A percentile compares a stretch with the other conserved stretches of the same genome.
phyloP scores from a whole-genome alignment of 176 grass and related monocot species.

The Oropetium thomaeum region DNA sequence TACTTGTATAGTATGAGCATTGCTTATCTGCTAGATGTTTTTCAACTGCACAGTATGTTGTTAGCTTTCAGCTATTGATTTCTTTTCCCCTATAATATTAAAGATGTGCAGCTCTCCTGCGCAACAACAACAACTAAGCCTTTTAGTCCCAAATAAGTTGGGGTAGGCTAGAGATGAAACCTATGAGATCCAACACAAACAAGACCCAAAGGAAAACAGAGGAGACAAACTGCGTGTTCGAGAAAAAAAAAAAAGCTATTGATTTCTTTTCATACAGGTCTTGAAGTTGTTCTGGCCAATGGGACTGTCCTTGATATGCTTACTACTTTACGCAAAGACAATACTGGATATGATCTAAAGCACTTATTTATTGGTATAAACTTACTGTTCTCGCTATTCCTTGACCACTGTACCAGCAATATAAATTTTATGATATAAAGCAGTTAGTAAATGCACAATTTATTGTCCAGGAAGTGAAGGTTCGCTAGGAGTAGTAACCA shows the following conservation, averaged over 20 bases:
- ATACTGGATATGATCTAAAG: conserved; percentile 95
- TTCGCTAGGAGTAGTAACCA: conserved; percentile 86
- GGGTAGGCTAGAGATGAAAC: too few relatives aligned
- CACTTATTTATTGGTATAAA: conserved; percentile 86
- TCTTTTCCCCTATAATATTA: too few relatives aligned
- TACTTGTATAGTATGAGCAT: not conserved
- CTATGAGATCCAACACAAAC: too few relatives aligned
- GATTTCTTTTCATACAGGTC: conserved; percentile 46
- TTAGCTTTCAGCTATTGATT: conserved; percentile 4
- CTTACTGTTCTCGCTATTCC: not conserved
- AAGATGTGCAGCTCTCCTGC: too few relatives aligned
- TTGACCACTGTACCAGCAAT: not conserved
- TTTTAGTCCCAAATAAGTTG: too few relatives aligned
- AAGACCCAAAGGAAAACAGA: too few relatives aligned
- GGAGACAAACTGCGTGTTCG: too few relatives aligned
- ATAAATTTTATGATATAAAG: not conserved
- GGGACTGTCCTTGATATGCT: conserved; percentile 98
- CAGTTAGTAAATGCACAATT: conserved; percentile 39
- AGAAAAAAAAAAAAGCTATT: too few relatives aligned
- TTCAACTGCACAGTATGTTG: not conserved
- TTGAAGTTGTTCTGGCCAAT: conserved; percentile 88
- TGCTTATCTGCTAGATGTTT: not conserved
- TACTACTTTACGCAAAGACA: conserved; percentile 90
- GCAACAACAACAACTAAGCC: too few relatives aligned
- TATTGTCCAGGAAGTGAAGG: conserved; percentile 87